Base-by-base conservation (phyloP, 176 grass and related monocot species). In the Oryza nivara region DNA sequence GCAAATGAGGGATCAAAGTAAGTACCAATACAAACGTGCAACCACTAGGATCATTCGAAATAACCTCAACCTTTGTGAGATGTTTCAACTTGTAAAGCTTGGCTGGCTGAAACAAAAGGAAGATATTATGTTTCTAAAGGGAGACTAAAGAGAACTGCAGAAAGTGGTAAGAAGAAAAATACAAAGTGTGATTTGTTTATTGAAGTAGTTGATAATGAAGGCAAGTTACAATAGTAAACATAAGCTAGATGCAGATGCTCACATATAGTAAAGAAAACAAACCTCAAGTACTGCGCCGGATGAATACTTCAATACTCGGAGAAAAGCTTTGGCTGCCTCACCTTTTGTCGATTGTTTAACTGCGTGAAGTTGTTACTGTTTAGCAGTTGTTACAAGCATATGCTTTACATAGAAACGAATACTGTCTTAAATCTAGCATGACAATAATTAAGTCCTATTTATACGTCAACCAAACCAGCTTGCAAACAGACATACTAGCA, bases 71-170 rank as follows among this genome's bases (percentile, higher is more conserved):
- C 86, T 99, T 99, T 67, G 90, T 91, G 58, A 99, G 86, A 85
- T 99, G 96, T 90, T 99, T 99, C 83, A 99, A 82, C 86, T 99
- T 99, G 89, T 99, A 96, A 84, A 88, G 85, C 84, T 96, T 99
- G 49, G 93, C 91, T 74, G 96, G 84, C 96, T 99, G 93, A 72
- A 84, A 75, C 78, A 41, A 13, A 81, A 58, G 8, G 19, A 52
- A 11, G 49, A 78, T 38, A 20, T 67, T 68, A 83, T 58, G 25
- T 77, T 80, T 80, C 46, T 83, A 63, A 65, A 23, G 80, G 64
- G 23, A 78, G 52, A 73, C 44, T 58, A 54, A 71, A 22, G 11
- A 78, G 9, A 73, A 82, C 34, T 82, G 49, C 19, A 81, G 7
- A 65, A 45, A 73, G 46, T 45, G 40, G 20, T 58, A 81, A 44